phyloP scores from a whole-genome alignment of 2,329 filamentous ascomycete genomes.

The Geosmithia putterillii region DNA sequence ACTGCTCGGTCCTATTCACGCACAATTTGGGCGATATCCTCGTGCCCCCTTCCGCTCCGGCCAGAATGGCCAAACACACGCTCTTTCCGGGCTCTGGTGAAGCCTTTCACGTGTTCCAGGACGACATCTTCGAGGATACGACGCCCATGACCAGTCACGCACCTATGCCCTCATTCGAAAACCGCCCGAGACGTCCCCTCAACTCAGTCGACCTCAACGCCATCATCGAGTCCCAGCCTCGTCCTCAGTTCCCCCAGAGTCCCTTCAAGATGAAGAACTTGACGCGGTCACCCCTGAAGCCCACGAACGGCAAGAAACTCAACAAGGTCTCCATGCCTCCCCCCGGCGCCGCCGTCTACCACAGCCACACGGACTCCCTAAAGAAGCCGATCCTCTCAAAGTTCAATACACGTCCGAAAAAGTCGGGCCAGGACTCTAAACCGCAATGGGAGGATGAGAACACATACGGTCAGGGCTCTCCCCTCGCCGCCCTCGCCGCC shows the following conservation, averaged over 20 bases:
- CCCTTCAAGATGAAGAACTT: neutral
- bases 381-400: conserved; percentile 48
- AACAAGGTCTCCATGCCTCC: conserved; percentile 55
- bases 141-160: conserved; percentile 41
- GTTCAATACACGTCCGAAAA: conserved; percentile 44
- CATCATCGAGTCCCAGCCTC: conserved; percentile 34
- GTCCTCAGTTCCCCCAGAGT: conserved; percentile 47
- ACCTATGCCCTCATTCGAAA: conserved; percentile 39
- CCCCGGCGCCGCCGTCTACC: conserved; percentile 18
- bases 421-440: conserved; percentile 17
- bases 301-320: conserved; percentile 39
- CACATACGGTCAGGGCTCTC: neutral
- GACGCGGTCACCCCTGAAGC: neutral
- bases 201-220: neutral
- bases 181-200: conserved; percentile 30
- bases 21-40: neutral
- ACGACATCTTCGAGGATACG: conserved; percentile 32
- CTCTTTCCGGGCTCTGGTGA: conserved; percentile 31
- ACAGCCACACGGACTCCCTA: conserved; percentile 51
- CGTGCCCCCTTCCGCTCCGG: conserved; percentile 11
- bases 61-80: conserved; percentile 41
- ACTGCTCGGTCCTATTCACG: neutral
- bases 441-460: neutral
- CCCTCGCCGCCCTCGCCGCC: neutral
- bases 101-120: conserved; percentile 39